A percentile compares a stretch with the other conserved stretches of the same genome.
These are phyloP conservation scores for Thalassiosira hispida DNA, from an alignment of 352 stramenopile genomes.

Conservation along the genomic window DNA sequence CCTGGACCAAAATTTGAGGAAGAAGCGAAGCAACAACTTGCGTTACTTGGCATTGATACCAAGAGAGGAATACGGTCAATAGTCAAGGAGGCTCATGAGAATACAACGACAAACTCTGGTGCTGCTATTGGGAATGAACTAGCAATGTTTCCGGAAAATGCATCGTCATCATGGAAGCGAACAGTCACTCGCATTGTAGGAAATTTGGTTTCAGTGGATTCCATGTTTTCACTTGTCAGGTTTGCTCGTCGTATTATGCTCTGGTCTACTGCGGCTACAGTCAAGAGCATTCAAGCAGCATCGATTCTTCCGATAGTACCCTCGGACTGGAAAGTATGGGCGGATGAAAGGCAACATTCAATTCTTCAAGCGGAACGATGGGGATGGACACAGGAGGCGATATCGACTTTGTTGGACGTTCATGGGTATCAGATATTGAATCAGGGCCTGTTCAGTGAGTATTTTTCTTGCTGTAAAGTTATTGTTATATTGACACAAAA, in stretches of 20 bases:
- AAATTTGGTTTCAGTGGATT: constrained; percentile 63
- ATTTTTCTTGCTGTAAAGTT: constrained; percentile 8
- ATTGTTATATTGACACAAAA: neutral
- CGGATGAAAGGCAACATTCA: constrained; percentile 52
- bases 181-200: constrained; percentile 31
- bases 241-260: constrained; percentile 45
- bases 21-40: constrained; percentile 64
- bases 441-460: constrained; percentile 70
- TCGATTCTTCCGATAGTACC: constrained; percentile 43
- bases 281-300: constrained; percentile 51
- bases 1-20: constrained; percentile 72
- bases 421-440: constrained; percentile 83
- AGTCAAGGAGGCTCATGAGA: constrained; percentile 35
- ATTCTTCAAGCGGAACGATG: constrained; percentile 39
- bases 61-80: constrained; percentile 53
- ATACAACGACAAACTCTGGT: constrained; percentile 1
- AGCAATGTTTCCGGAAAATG: constrained; percentile 21
- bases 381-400: constrained; percentile 56
- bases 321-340: constrained; percentile 59
- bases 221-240: constrained; percentile 54
- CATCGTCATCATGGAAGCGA: constrained; percentile 20
- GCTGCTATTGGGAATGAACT: constrained; percentile 17
- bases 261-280: constrained; percentile 48
- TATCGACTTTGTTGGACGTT: constrained; percentile 77
- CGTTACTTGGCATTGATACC: constrained; percentile 65